Conservation (phyloP, 2,329 filamentous ascomycete species). For the Mollisiaceae sp. region DNA sequence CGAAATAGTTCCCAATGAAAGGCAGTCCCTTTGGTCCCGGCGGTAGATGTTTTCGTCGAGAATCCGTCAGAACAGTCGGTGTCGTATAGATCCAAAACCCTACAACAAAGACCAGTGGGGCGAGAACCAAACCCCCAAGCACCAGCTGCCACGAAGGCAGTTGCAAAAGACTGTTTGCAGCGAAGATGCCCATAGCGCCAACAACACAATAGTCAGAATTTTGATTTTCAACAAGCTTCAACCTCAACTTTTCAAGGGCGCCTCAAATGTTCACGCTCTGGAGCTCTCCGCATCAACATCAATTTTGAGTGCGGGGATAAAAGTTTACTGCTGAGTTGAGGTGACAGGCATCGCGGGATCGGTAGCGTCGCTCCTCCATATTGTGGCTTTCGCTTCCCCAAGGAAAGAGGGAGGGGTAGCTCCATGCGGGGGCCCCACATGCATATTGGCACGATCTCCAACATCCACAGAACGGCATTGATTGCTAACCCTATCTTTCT, state of each 20-base stretch:
- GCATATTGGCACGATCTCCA: neutral
- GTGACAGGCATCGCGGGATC: neutral
- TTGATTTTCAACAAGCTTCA: neutral
- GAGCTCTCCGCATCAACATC: neutral
- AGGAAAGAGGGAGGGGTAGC: neutral
- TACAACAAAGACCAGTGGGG: constrained; percentile 20
- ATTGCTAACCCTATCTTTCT: neutral
- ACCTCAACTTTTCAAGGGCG: neutral
- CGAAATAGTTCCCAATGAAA: constrained; percentile 47
- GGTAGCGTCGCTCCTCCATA: neutral
- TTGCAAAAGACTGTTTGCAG: neutral
- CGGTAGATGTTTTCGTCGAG: constrained; percentile 41
- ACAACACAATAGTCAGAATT: neutral
- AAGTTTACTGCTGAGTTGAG: too few species aligned
- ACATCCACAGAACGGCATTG: neutral
- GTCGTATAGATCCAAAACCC: constrained; percentile 31
- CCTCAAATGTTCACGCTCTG: neutral
- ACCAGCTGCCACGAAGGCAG: constrained; percentile 22
- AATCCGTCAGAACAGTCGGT: constrained; percentile 31
- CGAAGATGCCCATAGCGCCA: neutral
- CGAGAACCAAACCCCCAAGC: constrained; percentile 8
- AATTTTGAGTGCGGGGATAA: neutral
- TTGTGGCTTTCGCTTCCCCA: constrained; percentile 6
- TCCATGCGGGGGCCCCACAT: constrained; percentile 4
- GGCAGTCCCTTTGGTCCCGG: constrained; percentile 47